These are phyloP conservation scores for Daldinia grandis DNA, from an alignment of 495 filamentous ascomycete genomes.

Conservation along the genomic window DNA sequence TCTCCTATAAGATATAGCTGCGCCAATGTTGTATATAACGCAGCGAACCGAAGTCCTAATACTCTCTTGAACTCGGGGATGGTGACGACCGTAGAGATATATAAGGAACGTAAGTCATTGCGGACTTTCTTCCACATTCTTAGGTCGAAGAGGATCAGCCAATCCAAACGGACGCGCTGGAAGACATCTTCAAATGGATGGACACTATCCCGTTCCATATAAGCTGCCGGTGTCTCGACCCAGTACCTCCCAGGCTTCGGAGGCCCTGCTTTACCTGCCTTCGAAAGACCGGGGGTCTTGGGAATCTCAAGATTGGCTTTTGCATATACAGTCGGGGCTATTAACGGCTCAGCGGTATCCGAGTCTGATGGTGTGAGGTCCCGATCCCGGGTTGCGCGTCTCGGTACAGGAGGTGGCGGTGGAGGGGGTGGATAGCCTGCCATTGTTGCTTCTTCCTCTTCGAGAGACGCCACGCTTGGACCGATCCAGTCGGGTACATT, in stretches of 20 bases:
- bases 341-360: slow-evolving; percentile 65
- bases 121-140: slow-evolving; percentile 96
- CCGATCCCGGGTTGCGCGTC: slow-evolving; percentile 55
- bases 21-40: slow-evolving; percentile 89
- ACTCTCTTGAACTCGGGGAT: slow-evolving; percentile 97
- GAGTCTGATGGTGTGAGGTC: slow-evolving; percentile 68
- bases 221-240: slow-evolving; percentile 79
- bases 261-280: slow-evolving; percentile 43
- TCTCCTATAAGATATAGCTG: slow-evolving; percentile 97
- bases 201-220: slow-evolving; percentile 62
- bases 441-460: slow-evolving; percentile 74
- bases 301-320: slow-evolving; percentile 66
- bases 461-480: slow-evolving; percentile 46
- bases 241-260: slow-evolving; percentile 77
- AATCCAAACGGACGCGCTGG: slow-evolving; percentile 89
- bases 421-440: slow-evolving; percentile 73
- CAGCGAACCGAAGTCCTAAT: slow-evolving; percentile 88
- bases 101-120: slow-evolving; percentile 88
- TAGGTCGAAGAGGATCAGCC: slow-evolving; percentile 95
- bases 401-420: slow-evolving; percentile 60
- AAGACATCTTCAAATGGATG: slow-evolving; percentile 84
- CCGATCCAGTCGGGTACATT: slow-evolving; percentile 57
- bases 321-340: slow-evolving; percentile 62
- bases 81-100: slow-evolving; percentile 94
- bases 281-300: slow-evolving; percentile 59